Evolutionary conservation across 2,329 filamentous ascomycete genomes (phyloP).

Genomic region (Didymella keratinophila): DNA sequence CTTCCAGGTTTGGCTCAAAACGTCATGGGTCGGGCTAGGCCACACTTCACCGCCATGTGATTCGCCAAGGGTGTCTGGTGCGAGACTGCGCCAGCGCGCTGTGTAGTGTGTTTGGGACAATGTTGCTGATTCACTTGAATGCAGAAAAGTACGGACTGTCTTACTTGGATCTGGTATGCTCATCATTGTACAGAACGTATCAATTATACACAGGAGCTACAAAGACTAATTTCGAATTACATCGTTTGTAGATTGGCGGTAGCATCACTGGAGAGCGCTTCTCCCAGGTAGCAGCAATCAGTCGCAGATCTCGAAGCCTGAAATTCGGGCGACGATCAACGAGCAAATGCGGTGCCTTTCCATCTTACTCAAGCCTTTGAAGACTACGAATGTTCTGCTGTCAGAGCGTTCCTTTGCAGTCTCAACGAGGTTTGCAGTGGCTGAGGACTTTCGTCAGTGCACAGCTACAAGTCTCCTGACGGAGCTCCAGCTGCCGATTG

Average conservation of each 20-base stretch:
- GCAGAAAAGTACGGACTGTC: not conserved
- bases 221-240: not conserved
- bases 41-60: constrained; percentile 15
- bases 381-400: not conserved
- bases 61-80: constrained; percentile 16
- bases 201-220: not conserved
- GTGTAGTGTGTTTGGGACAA: not conserved
- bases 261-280: not conserved
- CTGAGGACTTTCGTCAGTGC: too few relatives aligned
- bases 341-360: not conserved
- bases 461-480: not conserved
- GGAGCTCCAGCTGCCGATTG: too few relatives aligned
- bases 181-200: not conserved
- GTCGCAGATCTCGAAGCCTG: too few relatives aligned
- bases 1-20: constrained; percentile 19
- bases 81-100: not conserved
- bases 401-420: not conserved
- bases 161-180: not conserved
- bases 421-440: not conserved
- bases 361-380: not conserved
- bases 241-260: not conserved
- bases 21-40: constrained; percentile 23
- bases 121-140: not conserved
- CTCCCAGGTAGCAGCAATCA: too few relatives aligned
- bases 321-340: too few relatives aligned